Evolutionary conservation across 140 eudicot genomes (phyloP).

Genomic region (Oenanthe javanica): DNA sequence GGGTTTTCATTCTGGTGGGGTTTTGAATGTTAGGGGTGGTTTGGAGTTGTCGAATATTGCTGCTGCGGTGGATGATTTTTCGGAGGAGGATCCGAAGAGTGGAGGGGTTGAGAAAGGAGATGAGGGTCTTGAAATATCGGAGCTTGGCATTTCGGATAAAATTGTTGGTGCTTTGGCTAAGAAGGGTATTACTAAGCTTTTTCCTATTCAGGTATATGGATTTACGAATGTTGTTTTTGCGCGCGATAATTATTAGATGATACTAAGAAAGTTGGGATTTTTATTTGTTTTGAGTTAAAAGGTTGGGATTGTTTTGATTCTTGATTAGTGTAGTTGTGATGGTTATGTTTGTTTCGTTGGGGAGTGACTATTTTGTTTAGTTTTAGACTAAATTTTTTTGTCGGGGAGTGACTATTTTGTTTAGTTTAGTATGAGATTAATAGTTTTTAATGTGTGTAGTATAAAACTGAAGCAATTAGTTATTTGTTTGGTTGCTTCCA

Average conservation of each 20-base stretch:
- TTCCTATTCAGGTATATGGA: slow-evolving; percentile 77
- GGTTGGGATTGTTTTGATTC: background rate
- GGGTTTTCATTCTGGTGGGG: slow-evolving; percentile 29
- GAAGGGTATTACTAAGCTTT: slow-evolving; percentile 66
- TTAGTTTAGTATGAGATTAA: background rate
- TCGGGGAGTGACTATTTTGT: no score
- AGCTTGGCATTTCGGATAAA: slow-evolving; percentile 53
- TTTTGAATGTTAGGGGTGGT: slow-evolving; percentile 31
- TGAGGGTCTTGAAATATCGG: slow-evolving; percentile 58
- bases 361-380: background rate
- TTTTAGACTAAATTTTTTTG: background rate
- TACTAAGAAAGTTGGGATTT: background rate
- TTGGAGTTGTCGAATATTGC: slow-evolving; percentile 26
- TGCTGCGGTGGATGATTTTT: slow-evolving; percentile 31
- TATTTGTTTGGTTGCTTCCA: slow-evolving; percentile 6
- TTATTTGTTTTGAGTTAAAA: background rate
- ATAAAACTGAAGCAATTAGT: background rate
- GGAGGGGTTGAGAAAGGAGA: slow-evolving; percentile 15
- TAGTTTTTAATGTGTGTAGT: background rate
- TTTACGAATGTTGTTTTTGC: background rate
- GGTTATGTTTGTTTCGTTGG: background rate
- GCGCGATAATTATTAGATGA: background rate
- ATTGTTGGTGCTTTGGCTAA: slow-evolving; percentile 48
- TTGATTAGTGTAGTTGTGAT: background rate
- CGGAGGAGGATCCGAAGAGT: slow-evolving; percentile 25